phyloP scores from a whole-genome alignment of 1,139 yeast genomes.

The Kluyveromyces marxianus region DNA sequence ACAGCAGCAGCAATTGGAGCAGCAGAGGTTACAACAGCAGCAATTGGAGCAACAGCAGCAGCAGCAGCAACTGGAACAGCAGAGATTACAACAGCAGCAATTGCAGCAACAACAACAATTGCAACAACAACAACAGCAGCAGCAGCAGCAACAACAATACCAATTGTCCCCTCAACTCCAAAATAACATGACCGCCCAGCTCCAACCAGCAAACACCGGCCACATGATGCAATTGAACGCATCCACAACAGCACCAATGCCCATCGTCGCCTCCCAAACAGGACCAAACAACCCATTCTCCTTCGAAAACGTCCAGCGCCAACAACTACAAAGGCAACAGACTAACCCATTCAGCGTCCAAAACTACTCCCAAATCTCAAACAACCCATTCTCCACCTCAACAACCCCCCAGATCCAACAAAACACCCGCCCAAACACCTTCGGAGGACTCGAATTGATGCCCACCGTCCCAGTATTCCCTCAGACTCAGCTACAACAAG shows the following conservation, averaged over 20 bases:
- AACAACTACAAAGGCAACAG: slow-evolving; percentile 3
- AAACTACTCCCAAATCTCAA: slow-evolving; percentile 12
- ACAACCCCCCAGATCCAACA: neutral
- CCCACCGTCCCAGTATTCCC: slow-evolving; percentile 63
- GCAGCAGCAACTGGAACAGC: slow-evolving; percentile 13
- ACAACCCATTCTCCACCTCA: slow-evolving; percentile 1
- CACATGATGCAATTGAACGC: slow-evolving; percentile 25
- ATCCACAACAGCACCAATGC: neutral
- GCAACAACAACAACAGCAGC: neutral
- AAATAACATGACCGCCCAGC: neutral
- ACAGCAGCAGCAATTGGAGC: slow-evolving; percentile 1
- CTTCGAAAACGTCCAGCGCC: slow-evolving; percentile 12
- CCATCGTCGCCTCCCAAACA: slow-evolving; percentile 15
- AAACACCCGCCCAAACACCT: slow-evolving; percentile 36
- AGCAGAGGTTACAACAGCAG: slow-evolving; percentile 10
- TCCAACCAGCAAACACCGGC: neutral
- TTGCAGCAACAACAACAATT: neutral
- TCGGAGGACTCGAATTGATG: slow-evolving; percentile 58
- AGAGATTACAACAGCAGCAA: slow-evolving; percentile 4
- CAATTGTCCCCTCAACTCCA: neutral
- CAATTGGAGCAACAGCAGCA: slow-evolving; percentile 15
- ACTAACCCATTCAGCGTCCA: slow-evolving; percentile 9
- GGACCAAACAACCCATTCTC: slow-evolving; percentile 25
- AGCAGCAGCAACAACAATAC: neutral
- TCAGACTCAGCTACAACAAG: slow-evolving; percentile 37